phyloP scores from a whole-genome alignment of 1,284 basidiomycete genomes.

The Cyathus olla region DNA sequence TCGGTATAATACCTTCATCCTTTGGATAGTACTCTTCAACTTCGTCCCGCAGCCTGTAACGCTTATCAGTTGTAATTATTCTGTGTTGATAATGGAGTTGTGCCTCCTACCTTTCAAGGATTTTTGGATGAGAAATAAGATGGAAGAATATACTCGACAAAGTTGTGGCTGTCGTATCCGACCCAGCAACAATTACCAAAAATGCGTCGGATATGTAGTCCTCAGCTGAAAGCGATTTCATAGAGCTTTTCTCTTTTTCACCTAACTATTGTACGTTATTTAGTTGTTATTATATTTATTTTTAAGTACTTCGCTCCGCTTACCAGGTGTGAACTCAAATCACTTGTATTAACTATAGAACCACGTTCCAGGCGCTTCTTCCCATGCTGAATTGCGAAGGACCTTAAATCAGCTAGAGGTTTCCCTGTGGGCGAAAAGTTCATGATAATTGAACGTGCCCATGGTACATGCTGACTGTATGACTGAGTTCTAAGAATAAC shows the following conservation, averaged over 20 bases:
- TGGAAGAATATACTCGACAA: constrained; percentile 58
- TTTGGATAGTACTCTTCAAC: no score
- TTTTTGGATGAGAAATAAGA: constrained; percentile 54
- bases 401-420: constrained; percentile 32
- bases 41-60: no score
- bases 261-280: background rate
- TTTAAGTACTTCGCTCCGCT: no score
- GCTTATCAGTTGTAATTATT: no score
- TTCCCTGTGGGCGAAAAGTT: constrained; percentile 21
- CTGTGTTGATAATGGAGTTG: no score
- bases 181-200: constrained; percentile 66
- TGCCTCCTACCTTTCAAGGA: no score
- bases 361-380: background rate
- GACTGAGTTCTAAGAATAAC: constrained; percentile 38
- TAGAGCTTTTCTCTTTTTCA: background rate
- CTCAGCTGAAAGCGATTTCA: constrained; percentile 31
- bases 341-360: background rate
- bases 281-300: no score
- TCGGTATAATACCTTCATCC: no score
- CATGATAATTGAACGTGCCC: constrained; percentile 32
- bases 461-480: constrained; percentile 50
- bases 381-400: constrained; percentile 24
- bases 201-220: constrained; percentile 50
- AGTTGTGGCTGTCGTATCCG: constrained; percentile 65
- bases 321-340: background rate